Evolutionary conservation across 129 eudicot species (phyloP).

Genomic region (Calendula officinalis): DNA sequence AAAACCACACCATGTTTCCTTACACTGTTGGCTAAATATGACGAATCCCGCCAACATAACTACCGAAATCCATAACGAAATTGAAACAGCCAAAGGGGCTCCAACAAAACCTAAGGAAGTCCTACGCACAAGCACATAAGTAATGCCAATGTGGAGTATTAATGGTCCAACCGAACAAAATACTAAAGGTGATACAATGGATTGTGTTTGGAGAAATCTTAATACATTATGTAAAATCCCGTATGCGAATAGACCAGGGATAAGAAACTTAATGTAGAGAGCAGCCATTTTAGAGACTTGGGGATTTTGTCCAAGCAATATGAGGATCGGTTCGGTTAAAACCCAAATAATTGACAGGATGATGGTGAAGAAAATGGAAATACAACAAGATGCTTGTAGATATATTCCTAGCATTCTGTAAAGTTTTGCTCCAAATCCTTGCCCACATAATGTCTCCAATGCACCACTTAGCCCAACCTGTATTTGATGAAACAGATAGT

Average conservation of each 20-base stretch:
- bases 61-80: conserved; percentile 63
- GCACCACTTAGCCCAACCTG: conserved; percentile 93
- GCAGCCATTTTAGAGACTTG: conserved; percentile 58
- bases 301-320: conserved; percentile 66
- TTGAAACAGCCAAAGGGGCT: conserved; percentile 70
- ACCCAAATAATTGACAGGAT: conserved; percentile 65
- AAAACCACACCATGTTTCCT: conserved; percentile 70
- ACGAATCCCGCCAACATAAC: conserved; percentile 53
- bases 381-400: conserved; percentile 75
- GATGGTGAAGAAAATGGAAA: conserved; percentile 53
- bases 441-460: conserved; percentile 88
- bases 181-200: conserved; percentile 62
- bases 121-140: conserved; percentile 48
- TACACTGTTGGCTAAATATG: conserved; percentile 27
- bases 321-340: conserved; percentile 55
- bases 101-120: conserved; percentile 59
- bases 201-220: conserved; percentile 87
- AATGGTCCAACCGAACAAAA: conserved; percentile 57
- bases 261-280: conserved; percentile 55
- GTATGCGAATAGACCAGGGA: conserved; percentile 68
- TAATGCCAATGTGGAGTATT: conserved; percentile 49
- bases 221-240: conserved; percentile 59
- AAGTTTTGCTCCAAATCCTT: conserved; percentile 75
- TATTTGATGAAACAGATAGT: too few species aligned
- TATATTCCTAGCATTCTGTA: conserved; percentile 64